Conservation (phyloP, 768 basidiomycete species). For the Pisolithus microcarpus region DNA sequence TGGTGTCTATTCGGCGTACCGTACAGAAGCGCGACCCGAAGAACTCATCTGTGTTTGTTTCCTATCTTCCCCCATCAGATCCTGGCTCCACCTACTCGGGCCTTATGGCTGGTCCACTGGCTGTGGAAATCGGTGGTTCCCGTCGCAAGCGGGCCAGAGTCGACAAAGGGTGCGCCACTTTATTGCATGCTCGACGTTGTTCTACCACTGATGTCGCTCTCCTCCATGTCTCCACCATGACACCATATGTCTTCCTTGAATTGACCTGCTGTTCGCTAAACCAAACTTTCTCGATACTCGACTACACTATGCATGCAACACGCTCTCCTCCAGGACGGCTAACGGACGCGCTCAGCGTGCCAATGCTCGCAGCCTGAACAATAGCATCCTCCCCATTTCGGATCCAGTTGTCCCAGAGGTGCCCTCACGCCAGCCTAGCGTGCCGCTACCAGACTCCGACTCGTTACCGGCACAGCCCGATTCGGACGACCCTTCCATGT, state of each 20-base stretch:
- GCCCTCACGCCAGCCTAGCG: constrained; percentile 30
- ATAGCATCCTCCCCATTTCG: constrained; percentile 22
- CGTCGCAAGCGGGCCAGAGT: constrained; percentile 66
- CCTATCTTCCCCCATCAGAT: constrained; percentile 79
- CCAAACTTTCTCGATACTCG: constrained; percentile 27
- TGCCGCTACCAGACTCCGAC: constrained; percentile 46
- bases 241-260: not conserved
- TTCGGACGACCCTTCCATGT: constrained; percentile 45
- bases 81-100: constrained; percentile 86
- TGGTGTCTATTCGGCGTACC: constrained; percentile 63
- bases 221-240: not conserved
- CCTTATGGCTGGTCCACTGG: constrained; percentile 58
- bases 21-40: constrained; percentile 73
- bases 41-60: constrained; percentile 61
- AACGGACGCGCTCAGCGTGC: constrained; percentile 69
- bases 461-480: constrained; percentile 46
- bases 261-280: constrained; percentile 11
- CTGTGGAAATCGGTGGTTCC: constrained; percentile 53
- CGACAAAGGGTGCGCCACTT: constrained; percentile 60
- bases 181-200: constrained; percentile 16
- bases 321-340: constrained; percentile 36
- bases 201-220: constrained; percentile 4
- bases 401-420: constrained; percentile 36
- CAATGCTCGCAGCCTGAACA: constrained; percentile 58
- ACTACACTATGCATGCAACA: constrained; percentile 8